A percentile compares a stretch with the other conserved stretches of the same genome.
Conservation (phyloP, 2,329 filamentous ascomycete genomes). For the Diaporthe sp. region DNA sequence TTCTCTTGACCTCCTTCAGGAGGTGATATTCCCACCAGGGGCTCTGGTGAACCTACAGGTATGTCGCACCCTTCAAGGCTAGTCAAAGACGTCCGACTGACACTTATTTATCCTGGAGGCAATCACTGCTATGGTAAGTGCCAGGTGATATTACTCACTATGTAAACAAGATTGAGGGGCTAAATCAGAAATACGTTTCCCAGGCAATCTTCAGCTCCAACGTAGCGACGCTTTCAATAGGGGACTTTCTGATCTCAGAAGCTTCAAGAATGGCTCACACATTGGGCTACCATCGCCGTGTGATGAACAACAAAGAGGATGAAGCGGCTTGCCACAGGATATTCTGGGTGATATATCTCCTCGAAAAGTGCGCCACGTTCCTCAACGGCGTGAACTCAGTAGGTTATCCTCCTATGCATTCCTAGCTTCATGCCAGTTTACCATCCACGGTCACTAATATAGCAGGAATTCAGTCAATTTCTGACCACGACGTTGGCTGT, state of each 20-base stretch:
- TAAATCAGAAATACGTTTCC: fast-evolving
- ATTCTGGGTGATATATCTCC: slow-evolving; percentile 16
- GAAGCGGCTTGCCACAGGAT: not conserved
- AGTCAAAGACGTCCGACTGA: not conserved
- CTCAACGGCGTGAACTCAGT: not conserved
- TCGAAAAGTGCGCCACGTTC: not conserved
- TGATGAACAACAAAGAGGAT: not conserved
- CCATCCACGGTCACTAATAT: not conserved
- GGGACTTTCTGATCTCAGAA: not conserved
- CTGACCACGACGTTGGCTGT: slow-evolving; percentile 8
- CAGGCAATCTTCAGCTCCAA: slow-evolving; percentile 11
- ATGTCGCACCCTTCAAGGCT: not conserved
- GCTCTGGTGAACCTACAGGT: not conserved
- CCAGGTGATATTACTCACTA: too few relatives aligned
- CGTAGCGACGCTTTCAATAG: not conserved
- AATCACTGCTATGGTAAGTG: slow-evolving; percentile 6
- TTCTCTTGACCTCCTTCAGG: not conserved
- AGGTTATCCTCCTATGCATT: not conserved
- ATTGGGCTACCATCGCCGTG: not conserved
- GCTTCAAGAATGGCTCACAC: slow-evolving; percentile 13
- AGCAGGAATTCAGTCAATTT: not conserved
- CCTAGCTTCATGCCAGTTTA: too few relatives aligned
- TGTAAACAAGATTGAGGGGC: not conserved
- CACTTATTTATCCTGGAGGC: not conserved
- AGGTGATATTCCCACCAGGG: not conserved